Base-by-base conservation (phyloP, 345 rosid species). In the Hirschfeldia incana region DNA sequence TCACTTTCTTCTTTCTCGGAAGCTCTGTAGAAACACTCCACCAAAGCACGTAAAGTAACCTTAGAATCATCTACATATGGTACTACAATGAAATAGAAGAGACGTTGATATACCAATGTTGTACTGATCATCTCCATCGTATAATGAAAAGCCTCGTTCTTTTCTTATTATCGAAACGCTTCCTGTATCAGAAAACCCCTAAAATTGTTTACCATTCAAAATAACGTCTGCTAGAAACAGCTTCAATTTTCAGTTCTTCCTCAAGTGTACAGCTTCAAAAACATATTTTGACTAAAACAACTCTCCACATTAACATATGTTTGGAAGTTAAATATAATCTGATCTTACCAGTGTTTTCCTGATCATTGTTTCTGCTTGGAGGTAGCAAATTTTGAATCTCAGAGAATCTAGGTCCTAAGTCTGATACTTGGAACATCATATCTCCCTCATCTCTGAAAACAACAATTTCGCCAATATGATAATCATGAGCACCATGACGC, bases 1-100 rank as follows among this genome's bases (percentile, higher is more conserved):
- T 70, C 34, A 53, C 27, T 51, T 51, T 77, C 80, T 70, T 70
- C 76, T 77, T 70, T 34, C 59, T 64, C 1, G 55, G 80, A 76
- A 7, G 21, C 39, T 76, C 80, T 76, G 69, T 21, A 76, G 13
- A 60, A 60, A 60, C 34, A 60, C 27, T 11, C 62, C 39, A 75
- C 34, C 60, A 42, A 67, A 67, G 79, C 6, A 67, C 67, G 15
- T 29, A 67, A 55, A 75, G 33, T 67, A 68, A 60, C 32, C 34
- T 66, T 75, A 11, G 58, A 66, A 39, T 26, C 58, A 37, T 75
- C 30, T 11, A 37, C n/a, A 57, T 15, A 57, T 44, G 28, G 33
- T 42, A 68, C 73, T 30, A 67, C 5, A 76, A 11, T 29, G 62
- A 32, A 39, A 60, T 46, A 61, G 37, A 60, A 32, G 69, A 59